Conservation (phyloP, 805 yeast genomes). For the Barnettozyma siamensis region DNA sequence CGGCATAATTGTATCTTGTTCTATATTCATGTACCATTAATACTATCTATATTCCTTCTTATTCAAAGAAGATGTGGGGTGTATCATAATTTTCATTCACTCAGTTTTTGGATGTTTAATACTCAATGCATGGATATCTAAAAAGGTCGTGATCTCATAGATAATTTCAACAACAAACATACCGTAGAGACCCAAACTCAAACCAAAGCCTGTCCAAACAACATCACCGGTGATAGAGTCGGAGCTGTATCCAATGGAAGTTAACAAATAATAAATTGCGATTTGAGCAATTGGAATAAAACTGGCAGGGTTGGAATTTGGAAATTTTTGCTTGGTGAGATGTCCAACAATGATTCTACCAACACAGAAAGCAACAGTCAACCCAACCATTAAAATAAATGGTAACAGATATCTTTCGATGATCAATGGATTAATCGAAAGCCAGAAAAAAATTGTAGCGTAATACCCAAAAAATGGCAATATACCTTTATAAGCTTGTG, state of each 20-base stretch:
- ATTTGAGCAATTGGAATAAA: constrained; percentile 55
- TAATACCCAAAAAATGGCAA: constrained; percentile 52
- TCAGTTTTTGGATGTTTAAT: constrained; percentile 69
- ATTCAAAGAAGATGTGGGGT: neutral
- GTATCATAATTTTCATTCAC: neutral
- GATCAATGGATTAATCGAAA: constrained; percentile 49
- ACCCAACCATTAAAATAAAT: constrained; percentile 62
- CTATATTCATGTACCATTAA: no score
- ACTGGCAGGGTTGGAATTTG: constrained; percentile 65
- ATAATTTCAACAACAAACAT: constrained; percentile 74
- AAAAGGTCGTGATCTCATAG: constrained; percentile 67
- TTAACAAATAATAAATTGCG: constrained; percentile 22
- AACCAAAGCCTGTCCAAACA: constrained; percentile 60
- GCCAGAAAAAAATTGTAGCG: constrained; percentile 25
- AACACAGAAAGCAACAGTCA: constrained; percentile 76
- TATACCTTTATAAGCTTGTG: constrained; percentile 46
- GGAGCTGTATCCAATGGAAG: constrained; percentile 28
- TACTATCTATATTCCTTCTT: neutral
- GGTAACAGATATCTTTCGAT: constrained; percentile 40
- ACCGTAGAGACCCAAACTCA: constrained; percentile 62
- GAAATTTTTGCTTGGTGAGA: constrained; percentile 74
- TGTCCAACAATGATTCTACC: constrained; percentile 88
- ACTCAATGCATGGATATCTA: constrained; percentile 81
- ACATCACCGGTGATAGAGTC: constrained; percentile 43
- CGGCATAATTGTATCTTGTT: no score